Conservation (phyloP, 257 asterid genomes). For the Lycium ferocissimum region DNA sequence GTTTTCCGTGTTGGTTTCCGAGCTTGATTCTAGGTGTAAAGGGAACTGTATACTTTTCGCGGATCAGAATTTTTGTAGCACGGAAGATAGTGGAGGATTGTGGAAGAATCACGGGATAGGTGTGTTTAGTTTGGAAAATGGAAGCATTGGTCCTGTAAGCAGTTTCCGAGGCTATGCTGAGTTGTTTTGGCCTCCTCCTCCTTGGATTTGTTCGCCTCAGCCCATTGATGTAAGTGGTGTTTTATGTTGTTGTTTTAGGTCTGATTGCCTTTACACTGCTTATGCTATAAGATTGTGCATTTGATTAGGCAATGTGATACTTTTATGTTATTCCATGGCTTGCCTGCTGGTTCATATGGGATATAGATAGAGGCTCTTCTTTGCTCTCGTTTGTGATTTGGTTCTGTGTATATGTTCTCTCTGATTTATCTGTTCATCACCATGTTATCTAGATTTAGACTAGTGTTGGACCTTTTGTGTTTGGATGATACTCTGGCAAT, state of each 20-base stretch:
- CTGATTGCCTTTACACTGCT: not conserved
- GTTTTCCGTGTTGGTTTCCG: constrained; percentile 65
- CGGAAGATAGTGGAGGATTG: constrained; percentile 59
- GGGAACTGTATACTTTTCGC: constrained; percentile 79
- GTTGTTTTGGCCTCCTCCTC: constrained; percentile 92
- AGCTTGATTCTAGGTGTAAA: constrained; percentile 44
- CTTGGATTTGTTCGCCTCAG: constrained; percentile 63
- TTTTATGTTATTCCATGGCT: not conserved
- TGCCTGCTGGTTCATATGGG: not conserved
- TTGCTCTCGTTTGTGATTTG: not conserved
- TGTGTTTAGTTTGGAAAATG: constrained; percentile 72
- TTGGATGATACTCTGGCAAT: not conserved
- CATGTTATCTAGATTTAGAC: not conserved
- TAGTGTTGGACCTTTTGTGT: not conserved
- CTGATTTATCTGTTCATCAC: not conserved
- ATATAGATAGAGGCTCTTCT: not conserved
- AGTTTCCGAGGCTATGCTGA: constrained; percentile 50
- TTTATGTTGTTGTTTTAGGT: not conserved
- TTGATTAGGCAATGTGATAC: constrained; percentile 3
- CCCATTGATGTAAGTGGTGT: constrained; percentile 60
- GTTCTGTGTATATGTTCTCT: not conserved
- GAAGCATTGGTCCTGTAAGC: constrained; percentile 65
- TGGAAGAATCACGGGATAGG: constrained; percentile 60
- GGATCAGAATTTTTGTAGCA: constrained; percentile 51
- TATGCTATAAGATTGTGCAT: constrained; percentile 11